Evolutionary conservation across 768 basidiomycete genomes (phyloP).

Genomic region (Pholiota molesta): DNA sequence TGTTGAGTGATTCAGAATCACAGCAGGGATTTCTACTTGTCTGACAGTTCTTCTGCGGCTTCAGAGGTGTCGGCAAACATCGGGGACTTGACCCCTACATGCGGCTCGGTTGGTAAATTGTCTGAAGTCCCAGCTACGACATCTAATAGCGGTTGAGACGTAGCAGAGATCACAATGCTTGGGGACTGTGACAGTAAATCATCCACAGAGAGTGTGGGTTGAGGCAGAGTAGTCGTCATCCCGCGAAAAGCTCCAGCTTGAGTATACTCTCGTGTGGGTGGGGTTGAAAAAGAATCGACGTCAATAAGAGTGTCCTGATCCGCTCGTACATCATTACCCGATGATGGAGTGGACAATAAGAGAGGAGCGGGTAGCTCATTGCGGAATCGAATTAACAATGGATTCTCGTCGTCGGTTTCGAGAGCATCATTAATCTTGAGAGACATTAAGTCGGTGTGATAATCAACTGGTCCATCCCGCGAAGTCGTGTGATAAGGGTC

Average conservation of each 20-base stretch:
- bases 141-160: not conserved
- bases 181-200: slow-evolving; percentile 24
- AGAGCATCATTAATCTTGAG: slow-evolving; percentile 15
- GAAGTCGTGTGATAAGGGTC: slow-evolving; percentile 28
- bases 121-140: slow-evolving; percentile 7
- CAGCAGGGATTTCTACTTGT: not conserved
- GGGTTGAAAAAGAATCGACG: slow-evolving; percentile 42
- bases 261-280: not conserved
- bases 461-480: slow-evolving; percentile 18
- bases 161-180: not conserved
- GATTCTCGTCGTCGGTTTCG: slow-evolving; percentile 8
- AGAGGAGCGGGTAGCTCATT: not conserved
- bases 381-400: slow-evolving; percentile 1
- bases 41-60: not conserved
- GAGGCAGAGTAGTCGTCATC: not conserved
- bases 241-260: not conserved
- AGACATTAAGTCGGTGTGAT: slow-evolving; percentile 27
- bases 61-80: not conserved
- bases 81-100: not conserved
- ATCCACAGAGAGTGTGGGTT: slow-evolving; percentile 18
- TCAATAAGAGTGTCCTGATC: slow-evolving; percentile 25
- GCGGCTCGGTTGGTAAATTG: not conserved
- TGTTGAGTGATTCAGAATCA: not conserved
- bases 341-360: slow-evolving; percentile 7
- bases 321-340: not conserved